phyloP scores from a whole-genome alignment of 768 basidiomycete genomes.

The Boletus pseudo-olivaceus region DNA sequence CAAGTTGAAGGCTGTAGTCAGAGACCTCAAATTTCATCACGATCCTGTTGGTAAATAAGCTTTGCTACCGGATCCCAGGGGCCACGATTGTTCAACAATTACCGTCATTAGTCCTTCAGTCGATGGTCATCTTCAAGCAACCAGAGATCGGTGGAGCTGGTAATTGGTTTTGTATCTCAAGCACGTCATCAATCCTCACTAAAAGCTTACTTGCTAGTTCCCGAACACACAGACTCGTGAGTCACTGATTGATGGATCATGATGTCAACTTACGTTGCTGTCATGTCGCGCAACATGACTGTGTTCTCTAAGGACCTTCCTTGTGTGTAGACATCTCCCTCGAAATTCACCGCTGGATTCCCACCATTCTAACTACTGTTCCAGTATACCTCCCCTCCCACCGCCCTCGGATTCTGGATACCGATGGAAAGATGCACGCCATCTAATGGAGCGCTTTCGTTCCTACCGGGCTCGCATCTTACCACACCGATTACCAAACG shows the following conservation, averaged over 20 bases:
- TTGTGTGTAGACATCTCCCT: conserved; percentile 42
- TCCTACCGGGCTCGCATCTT: conserved; percentile 88
- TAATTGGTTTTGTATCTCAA: conserved; percentile 29
- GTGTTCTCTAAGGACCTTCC: conserved; percentile 53
- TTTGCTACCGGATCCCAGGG: background rate
- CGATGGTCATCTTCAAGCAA: conserved; percentile 96
- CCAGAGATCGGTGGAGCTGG: conserved; percentile 91
- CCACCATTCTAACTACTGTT: conserved; percentile 10
- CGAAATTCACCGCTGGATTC: background rate
- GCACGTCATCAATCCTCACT: background rate
- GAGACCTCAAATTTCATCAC: conserved; percentile 76
- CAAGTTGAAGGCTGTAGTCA: conserved; percentile 61
- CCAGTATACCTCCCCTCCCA: conserved; percentile 89
- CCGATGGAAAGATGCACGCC: conserved; percentile 86
- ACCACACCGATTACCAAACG: conserved; percentile 72
- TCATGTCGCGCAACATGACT: background rate
- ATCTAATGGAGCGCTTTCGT: conserved; percentile 81
- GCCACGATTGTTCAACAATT: background rate
- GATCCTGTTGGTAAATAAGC: conserved; percentile 71
- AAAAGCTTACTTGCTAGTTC: conserved; percentile 46
- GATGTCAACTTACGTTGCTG: background rate
- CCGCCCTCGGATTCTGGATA: conserved; percentile 96
- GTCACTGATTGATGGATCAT: conserved; percentile 26
- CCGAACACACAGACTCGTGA: conserved; percentile 91
- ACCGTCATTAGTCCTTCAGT: conserved; percentile 63